Evolutionary conservation across 2,329 filamentous ascomycete species (phyloP), one percentile per base, ranked within the genome.

Genomic region (Diplocarpon mali): DNA sequence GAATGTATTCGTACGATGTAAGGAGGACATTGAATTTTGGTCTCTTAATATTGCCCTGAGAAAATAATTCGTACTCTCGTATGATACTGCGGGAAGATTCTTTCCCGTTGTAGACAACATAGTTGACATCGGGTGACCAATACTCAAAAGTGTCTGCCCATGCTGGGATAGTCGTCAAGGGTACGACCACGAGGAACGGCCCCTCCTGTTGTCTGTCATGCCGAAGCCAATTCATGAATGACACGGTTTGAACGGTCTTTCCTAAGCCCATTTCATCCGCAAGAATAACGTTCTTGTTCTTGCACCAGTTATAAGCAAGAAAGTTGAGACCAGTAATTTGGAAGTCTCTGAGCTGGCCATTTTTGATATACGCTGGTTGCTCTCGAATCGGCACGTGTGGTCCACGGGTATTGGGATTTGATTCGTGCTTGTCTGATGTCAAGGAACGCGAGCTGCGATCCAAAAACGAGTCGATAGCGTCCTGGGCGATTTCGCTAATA

Each of bases 261-360:
- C 92, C 92, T 12, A 98, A 73, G 57, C 92, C 92, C 92, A 98
- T 98, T 66, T 98, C 92, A 62, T 98, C 92, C 39, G 92, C 92
- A 42, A 98, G 75, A 57, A 98, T 95, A 60, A 96, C 92, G 57
- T 96, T 98, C 64, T 92, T 92, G 44, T 80, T 81, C 58, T 84
- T 82, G 42, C 85, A 86, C 93, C 93, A 98, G 65, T 96, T 95
- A 65, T 94, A 87, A 37, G 86, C 86, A 51, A 98, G 71, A 65
- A 95, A 98, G 67, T 96, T 96, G 49, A 98, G 70, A 27, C 93
- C 92, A 53, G 83, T 86, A 57, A 96, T 75, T 65, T 98, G 93
- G 62, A 98, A 98, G 52, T 89, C 82, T 54, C 92, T 82, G 42
- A 98, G 75, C 63, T 92, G 78, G 35, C 92, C 92, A 54, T 79